These are phyloP conservation scores for Apiotrichum gamsii DNA, from an alignment of 1,284 basidiomycete genomes.

Conservation along the genomic window DNA sequence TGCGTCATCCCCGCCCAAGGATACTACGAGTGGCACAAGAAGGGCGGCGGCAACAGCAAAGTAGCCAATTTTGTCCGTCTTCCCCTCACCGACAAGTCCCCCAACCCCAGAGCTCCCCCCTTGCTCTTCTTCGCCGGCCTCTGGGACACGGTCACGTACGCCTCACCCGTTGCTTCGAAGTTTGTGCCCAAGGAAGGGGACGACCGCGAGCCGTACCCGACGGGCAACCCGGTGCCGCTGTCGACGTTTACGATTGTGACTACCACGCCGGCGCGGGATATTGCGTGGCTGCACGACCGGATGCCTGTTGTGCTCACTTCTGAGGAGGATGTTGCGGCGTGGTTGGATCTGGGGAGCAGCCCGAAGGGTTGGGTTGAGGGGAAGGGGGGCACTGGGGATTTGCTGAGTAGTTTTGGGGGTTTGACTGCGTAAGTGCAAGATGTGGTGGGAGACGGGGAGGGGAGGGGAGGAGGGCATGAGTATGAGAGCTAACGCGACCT, in stretches of 20 bases:
- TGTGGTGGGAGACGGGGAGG: background rate
- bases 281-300: conserved; percentile 80
- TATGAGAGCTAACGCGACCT: background rate
- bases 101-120: conserved; percentile 53
- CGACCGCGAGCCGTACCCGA: conserved; percentile 33
- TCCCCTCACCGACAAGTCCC: background rate
- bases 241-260: conserved; percentile 89
- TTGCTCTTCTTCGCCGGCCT: conserved; percentile 83
- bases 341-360: conserved; percentile 70
- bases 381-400: conserved; percentile 45
- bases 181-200: conserved; percentile 23
- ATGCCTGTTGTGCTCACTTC: conserved; percentile 80
- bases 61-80: conserved; percentile 74
- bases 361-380: conserved; percentile 57
- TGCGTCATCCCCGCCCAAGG: conserved; percentile 75
- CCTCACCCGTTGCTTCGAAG: conserved; percentile 23
- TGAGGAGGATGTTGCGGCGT: conserved; percentile 57
- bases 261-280: conserved; percentile 61
- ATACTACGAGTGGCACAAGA: conserved; percentile 88
- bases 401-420: conserved; percentile 66
- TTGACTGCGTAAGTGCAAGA: conserved; percentile 60
- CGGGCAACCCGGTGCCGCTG: conserved; percentile 56
- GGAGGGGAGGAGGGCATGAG: too few species aligned
- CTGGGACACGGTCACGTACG: conserved; percentile 65
- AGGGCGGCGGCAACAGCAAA: conserved; percentile 61